Conservation (phyloP, 2,329 filamentous ascomycete species). For the Blastomyces gilchristii region DNA sequence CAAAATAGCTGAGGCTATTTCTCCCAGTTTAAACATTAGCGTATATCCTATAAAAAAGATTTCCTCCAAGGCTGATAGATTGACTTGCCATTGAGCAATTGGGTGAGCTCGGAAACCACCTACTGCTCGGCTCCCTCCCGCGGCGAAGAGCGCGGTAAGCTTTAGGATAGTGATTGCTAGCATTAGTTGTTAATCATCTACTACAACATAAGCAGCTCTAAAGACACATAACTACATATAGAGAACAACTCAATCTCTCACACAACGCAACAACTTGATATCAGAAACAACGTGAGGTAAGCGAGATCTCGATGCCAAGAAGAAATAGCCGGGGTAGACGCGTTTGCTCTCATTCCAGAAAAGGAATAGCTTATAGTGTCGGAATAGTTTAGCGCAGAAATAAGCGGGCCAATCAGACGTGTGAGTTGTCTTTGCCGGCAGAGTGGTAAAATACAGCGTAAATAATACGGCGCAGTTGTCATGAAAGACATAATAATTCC, state of each 20-base stretch:
- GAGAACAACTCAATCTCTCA: background rate
- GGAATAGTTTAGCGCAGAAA: background rate
- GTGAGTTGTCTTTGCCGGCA: too few species aligned
- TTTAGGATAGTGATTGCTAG: background rate
- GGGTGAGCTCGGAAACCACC: background rate
- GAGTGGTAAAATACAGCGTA: too few species aligned
- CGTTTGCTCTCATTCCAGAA: background rate
- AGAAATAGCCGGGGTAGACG: background rate
- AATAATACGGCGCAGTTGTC: too few species aligned
- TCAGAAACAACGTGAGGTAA: background rate
- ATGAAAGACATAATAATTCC: too few species aligned
- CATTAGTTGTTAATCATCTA: background rate
- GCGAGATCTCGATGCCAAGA: background rate
- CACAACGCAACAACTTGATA: background rate
- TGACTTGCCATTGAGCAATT: background rate
- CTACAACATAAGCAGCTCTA: too few species aligned
- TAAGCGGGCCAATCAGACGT: background rate
- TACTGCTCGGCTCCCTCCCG: background rate
- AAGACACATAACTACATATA: background rate
- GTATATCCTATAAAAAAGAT: background rate
- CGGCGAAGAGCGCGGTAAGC: background rate
- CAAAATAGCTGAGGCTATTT: background rate
- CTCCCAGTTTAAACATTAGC: background rate
- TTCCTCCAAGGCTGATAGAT: too few species aligned
- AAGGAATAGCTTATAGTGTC: background rate